Evolutionary conservation across 257 asterid genomes (phyloP).

Genomic region (Cynanchum wilfordii): DNA sequence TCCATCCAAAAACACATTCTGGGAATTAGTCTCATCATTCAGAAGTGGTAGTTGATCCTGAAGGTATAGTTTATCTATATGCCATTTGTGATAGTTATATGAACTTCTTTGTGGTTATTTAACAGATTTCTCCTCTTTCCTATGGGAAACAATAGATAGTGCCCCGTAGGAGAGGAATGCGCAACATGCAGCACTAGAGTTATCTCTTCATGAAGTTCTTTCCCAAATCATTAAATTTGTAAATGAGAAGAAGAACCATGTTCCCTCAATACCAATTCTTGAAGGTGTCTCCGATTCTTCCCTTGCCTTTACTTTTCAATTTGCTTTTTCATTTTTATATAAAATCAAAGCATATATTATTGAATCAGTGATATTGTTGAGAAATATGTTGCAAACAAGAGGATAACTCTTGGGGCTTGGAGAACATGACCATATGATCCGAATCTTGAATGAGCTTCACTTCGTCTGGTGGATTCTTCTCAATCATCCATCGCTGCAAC

Average conservation of each 20-base stretch:
- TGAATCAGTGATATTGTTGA: conserved; percentile 3
- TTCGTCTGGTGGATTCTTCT: conserved; percentile 33
- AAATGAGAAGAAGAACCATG: conserved; percentile 90
- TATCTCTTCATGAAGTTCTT: conserved; percentile 75
- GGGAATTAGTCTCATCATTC: conserved; percentile 58
- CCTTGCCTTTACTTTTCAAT: conserved; percentile 19
- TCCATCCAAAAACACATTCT: conserved; percentile 59
- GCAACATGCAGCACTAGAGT: conserved; percentile 61
- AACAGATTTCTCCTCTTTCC: conserved; percentile 6
- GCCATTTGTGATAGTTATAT: neutral
- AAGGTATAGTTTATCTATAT: conserved; percentile 45
- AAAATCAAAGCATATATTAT: no score
- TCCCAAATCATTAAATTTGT: conserved; percentile 88
- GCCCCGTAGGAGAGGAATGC: conserved; percentile 66
- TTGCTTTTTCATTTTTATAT: no score
- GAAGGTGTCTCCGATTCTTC: conserved; percentile 72
- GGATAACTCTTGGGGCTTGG: conserved; percentile 27
- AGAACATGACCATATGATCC: conserved; percentile 47
- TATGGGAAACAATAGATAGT: conserved; percentile 32
- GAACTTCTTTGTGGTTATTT: neutral
- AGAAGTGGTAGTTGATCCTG: conserved; percentile 64
- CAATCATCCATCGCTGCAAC: conserved; percentile 27
- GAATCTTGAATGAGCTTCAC: conserved; percentile 28
- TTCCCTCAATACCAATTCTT: conserved; percentile 72
- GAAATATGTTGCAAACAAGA: conserved; percentile 21